Conservation (phyloP, 192 early-diverging fungal species). For the Coemansia sp. region DNA sequence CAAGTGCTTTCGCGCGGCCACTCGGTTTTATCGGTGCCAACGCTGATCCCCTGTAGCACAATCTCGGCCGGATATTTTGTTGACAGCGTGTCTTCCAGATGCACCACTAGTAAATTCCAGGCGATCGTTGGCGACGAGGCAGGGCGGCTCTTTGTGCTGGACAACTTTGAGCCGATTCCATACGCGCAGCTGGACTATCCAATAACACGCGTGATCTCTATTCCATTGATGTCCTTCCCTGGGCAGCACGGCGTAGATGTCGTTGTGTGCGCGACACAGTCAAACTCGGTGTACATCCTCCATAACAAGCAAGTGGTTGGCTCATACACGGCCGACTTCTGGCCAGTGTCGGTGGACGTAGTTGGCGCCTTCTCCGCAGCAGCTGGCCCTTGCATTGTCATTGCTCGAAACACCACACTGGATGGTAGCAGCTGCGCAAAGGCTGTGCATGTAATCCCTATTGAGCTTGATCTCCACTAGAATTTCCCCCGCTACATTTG, state of each 20-base stretch:
- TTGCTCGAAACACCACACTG: conserved; percentile 19
- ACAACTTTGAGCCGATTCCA: conserved; percentile 30
- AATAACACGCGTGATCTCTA: conserved; percentile 17
- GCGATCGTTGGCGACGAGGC: conserved; percentile 42
- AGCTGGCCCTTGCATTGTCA: conserved; percentile 15
- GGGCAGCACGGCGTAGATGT: conserved; percentile 20
- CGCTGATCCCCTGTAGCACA: conserved; percentile 19
- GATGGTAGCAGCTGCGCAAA: background rate
- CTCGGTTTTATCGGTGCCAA: conserved; percentile 20
- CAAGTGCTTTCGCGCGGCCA: conserved; percentile 36
- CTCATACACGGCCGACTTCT: conserved; percentile 26
- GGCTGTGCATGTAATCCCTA: conserved; percentile 9
- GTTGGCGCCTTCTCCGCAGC: background rate
- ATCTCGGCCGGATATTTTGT: conserved; percentile 34
- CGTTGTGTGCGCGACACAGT: conserved; percentile 43
- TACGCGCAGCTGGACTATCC: conserved; percentile 41
- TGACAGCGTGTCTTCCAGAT: background rate
- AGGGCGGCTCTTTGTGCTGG: conserved; percentile 29
- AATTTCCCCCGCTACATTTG: background rate
- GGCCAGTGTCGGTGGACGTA: conserved; percentile 33
- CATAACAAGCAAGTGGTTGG: conserved; percentile 21
- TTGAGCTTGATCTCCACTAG: conserved; percentile 3
- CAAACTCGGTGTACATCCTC: conserved; percentile 38
- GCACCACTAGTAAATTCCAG: conserved; percentile 13
- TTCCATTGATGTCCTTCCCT: conserved; percentile 22